phyloP scores from a whole-genome alignment of 768 basidiomycete species.

The Mycena rebaudengoi region DNA sequence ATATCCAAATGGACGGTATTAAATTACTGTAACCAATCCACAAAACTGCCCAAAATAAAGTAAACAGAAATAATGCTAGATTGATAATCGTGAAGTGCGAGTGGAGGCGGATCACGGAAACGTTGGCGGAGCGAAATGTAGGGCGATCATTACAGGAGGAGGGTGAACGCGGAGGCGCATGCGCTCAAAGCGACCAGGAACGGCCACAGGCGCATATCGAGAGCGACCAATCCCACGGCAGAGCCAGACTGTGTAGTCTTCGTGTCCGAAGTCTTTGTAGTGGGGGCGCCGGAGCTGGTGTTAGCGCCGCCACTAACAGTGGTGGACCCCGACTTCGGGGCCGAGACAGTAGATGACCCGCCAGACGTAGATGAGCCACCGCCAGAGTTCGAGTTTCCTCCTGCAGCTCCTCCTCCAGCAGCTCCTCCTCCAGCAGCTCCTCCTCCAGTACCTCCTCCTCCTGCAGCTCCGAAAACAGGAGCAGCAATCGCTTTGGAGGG shows the following conservation, averaged over 20 bases:
- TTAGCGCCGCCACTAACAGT: neutral
- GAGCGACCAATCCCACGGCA: conserved; percentile 10
- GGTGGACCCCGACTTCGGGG: too few relatives aligned
- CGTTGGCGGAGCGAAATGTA: neutral
- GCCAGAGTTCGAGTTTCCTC: too few relatives aligned
- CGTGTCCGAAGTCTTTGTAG: conserved; percentile 17
- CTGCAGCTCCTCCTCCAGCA: neutral
- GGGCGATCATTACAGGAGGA: conserved; percentile 27
- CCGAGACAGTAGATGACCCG: too few relatives aligned
- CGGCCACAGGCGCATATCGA: conserved; percentile 18
- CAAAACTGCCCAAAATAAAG: too few relatives aligned
- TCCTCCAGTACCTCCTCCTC: neutral
- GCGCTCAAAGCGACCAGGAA: conserved; percentile 20
- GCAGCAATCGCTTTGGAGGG: conserved; percentile 48
- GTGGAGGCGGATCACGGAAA: neutral
- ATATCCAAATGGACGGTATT: conserved; percentile 1
- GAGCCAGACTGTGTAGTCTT: too few relatives aligned
- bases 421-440: neutral
- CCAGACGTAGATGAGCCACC: too few relatives aligned
- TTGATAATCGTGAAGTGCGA: neutral
- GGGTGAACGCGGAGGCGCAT: conserved; percentile 28
- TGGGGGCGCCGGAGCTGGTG: neutral
- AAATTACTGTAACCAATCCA: too few relatives aligned
- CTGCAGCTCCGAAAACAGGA: conserved; percentile 37
- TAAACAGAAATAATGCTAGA: too few relatives aligned